Evolutionary conservation across 129 eudicot genomes (phyloP).

Genomic region (Heracleum sosnowskyi): DNA sequence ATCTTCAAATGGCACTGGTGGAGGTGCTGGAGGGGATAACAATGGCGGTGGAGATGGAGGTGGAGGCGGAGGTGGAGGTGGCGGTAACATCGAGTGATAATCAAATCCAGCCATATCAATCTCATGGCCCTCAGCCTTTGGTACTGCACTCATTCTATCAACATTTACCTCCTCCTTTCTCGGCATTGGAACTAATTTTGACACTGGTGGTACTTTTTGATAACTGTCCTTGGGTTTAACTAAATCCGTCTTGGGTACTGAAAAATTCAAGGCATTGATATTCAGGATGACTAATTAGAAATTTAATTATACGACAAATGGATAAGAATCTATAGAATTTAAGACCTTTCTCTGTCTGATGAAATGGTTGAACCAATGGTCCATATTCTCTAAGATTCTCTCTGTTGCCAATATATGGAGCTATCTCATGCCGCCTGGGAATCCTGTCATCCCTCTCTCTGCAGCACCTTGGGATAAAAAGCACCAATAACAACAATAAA

Average conservation of each 20-base stretch:
- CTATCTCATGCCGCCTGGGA: slow-evolving; percentile 61
- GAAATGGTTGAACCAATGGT: slow-evolving; percentile 34
- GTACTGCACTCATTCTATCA: slow-evolving; percentile 34
- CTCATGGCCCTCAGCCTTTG: slow-evolving; percentile 37
- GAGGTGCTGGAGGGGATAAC: slow-evolving; percentile 35
- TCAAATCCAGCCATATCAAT: slow-evolving; percentile 64
- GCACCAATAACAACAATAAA: slow-evolving; percentile 45
- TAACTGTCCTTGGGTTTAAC: slow-evolving; percentile 43
- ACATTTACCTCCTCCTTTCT: slow-evolving; percentile 36
- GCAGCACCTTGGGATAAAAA: slow-evolving; percentile 51
- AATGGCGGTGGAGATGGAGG: slow-evolving; percentile 52
- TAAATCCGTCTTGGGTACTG: slow-evolving; percentile 44
- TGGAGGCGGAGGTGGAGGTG: slow-evolving; percentile 37
- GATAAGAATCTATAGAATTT: neutral
- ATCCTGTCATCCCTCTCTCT: slow-evolving; percentile 36
- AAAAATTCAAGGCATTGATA: slow-evolving; percentile 7
- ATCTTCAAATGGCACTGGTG: slow-evolving; percentile 35
- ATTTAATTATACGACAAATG: neutral
- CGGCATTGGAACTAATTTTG: slow-evolving; percentile 31
- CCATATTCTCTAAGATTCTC: slow-evolving; percentile 46
- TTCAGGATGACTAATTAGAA: neutral
- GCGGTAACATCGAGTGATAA: slow-evolving; percentile 30
- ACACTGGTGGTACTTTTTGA: slow-evolving; percentile 24
- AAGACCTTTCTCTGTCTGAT: slow-evolving; percentile 65
- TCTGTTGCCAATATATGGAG: slow-evolving; percentile 49